phyloP scores from a whole-genome alignment of 1,284 basidiomycete species.

The Cystobasidium slooffiae region DNA sequence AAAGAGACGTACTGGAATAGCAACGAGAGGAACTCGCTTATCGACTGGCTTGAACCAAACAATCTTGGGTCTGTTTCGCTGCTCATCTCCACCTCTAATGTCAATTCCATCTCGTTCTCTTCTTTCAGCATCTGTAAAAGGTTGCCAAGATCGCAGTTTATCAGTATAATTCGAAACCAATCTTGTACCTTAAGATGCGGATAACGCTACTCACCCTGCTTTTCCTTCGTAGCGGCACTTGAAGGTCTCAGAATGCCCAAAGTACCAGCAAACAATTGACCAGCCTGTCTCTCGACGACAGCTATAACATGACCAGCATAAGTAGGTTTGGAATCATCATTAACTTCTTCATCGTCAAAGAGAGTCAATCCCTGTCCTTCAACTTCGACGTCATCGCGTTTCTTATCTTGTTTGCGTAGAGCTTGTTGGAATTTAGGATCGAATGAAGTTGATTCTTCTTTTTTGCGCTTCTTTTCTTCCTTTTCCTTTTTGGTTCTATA shows the following conservation, averaged over 20 bases:
- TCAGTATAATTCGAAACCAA: neutral
- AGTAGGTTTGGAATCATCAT: constrained; percentile 93
- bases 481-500: constrained; percentile 95
- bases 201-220: constrained; percentile 65
- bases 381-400: constrained; percentile 99
- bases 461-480: constrained; percentile 99
- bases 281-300: constrained; percentile 92
- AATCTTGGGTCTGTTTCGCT: constrained; percentile 78
- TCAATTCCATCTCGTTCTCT: constrained; percentile 89
- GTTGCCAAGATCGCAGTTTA: neutral
- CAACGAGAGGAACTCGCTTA: constrained; percentile 97
- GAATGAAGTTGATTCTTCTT: constrained; percentile 96
- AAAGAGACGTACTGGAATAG: constrained; percentile 68
- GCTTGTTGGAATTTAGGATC: constrained; percentile 68
- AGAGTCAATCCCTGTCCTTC: constrained; percentile 96
- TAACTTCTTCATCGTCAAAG: constrained; percentile 96
- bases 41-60: constrained; percentile 99
- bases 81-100: constrained; percentile 74
- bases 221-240: constrained; percentile 98
- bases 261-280: constrained; percentile 96
- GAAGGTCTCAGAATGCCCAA: constrained; percentile 93
- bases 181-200: neutral
- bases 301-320: constrained; percentile 61
- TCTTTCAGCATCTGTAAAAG: constrained; percentile 80
- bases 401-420: constrained; percentile 91